phyloP scores from a whole-genome alignment of 805 yeast genomes.

The Saturnispora dispora region DNA sequence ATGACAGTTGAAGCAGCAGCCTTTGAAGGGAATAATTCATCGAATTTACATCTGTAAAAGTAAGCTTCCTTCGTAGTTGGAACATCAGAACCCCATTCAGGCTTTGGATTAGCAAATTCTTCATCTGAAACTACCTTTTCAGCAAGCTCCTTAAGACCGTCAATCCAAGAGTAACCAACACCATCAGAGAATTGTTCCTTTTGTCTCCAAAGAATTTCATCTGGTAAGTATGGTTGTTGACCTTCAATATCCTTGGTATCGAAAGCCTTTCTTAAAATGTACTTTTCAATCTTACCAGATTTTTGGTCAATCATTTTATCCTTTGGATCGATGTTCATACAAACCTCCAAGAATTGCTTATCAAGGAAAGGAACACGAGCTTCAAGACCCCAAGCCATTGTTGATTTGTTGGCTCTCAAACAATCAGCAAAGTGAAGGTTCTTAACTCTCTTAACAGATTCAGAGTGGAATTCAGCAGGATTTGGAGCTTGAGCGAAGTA shows the following conservation, averaged over 20 bases:
- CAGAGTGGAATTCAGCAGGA: slow-evolving; percentile 87
- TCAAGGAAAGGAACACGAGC: slow-evolving; percentile 99
- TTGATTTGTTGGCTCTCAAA: slow-evolving; percentile 97
- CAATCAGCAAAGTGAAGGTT: slow-evolving; percentile 97
- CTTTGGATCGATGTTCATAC: slow-evolving; percentile 90
- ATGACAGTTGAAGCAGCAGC: slow-evolving; percentile 95
- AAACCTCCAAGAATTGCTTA: slow-evolving; percentile 78
- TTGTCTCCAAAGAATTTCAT: slow-evolving; percentile 98
- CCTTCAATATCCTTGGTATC: slow-evolving; percentile 81
- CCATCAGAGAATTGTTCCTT: slow-evolving; percentile 99
- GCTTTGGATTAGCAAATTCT: slow-evolving; percentile 80
- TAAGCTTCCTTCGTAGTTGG: slow-evolving; percentile 98
- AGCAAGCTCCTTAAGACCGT: slow-evolving; percentile 92
- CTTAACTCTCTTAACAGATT: slow-evolving; percentile 92
- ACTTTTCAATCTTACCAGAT: slow-evolving; percentile 85
- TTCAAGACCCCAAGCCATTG: slow-evolving; percentile 99
- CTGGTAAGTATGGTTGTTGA: slow-evolving; percentile 82
- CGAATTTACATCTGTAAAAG: slow-evolving; percentile 97
- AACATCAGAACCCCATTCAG: slow-evolving; percentile 92
- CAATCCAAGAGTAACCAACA: slow-evolving; percentile 99
- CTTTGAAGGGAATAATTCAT: slow-evolving; percentile 79
- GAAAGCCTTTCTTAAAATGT: slow-evolving; percentile 94
- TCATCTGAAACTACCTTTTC: slow-evolving; percentile 82
- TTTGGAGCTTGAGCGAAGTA: slow-evolving; percentile 96
- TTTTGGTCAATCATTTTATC: slow-evolving; percentile 73